A percentile compares a stretch with the other conserved stretches of the same genome.
These are phyloP conservation scores for Mikania micrantha DNA, from an alignment of 129 eudicot genomes.

Conservation along the genomic window DNA sequence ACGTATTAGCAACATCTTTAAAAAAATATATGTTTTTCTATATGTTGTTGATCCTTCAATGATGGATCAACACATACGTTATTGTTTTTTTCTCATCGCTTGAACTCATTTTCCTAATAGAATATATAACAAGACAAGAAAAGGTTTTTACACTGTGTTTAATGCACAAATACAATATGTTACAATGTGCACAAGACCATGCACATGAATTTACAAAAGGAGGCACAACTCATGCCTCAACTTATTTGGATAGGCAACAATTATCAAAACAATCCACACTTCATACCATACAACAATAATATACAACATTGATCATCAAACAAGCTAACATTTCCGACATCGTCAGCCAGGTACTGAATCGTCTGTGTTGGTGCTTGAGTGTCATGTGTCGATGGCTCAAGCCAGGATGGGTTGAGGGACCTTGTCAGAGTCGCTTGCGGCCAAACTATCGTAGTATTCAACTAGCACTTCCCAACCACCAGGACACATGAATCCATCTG, in stretches of 20 bases:
- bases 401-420: constrained; percentile 57
- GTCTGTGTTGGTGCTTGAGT: neutral
- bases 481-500: constrained; percentile 96
- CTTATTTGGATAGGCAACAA: constrained; percentile 19
- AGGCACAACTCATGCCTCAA: constrained; percentile 20
- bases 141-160: neutral
- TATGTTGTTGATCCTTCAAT: too few species aligned
- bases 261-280: constrained; percentile 27
- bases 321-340: neutral
- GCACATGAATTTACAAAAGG: constrained; percentile 23
- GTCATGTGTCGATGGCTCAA: constrained; percentile 21
- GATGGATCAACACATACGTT: too few species aligned
- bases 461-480: constrained; percentile 97
- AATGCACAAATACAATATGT: constrained; percentile 34
- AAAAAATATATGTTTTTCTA: too few species aligned
- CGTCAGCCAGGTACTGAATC: neutral
- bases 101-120: too few species aligned
- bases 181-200: constrained; percentile 32
- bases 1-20: too few species aligned
- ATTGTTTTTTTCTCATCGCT: too few species aligned
- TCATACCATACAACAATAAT: constrained; percentile 15
- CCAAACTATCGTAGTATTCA: constrained; percentile 76
- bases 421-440: constrained; percentile 52
- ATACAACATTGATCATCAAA: constrained; percentile 4
- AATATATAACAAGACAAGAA: neutral